Percentiles rank a stretch among this genome's conserved stretches.
phyloP scores from a whole-genome alignment of 805 yeast genomes.

The Kodamaea sagamina region DNA sequence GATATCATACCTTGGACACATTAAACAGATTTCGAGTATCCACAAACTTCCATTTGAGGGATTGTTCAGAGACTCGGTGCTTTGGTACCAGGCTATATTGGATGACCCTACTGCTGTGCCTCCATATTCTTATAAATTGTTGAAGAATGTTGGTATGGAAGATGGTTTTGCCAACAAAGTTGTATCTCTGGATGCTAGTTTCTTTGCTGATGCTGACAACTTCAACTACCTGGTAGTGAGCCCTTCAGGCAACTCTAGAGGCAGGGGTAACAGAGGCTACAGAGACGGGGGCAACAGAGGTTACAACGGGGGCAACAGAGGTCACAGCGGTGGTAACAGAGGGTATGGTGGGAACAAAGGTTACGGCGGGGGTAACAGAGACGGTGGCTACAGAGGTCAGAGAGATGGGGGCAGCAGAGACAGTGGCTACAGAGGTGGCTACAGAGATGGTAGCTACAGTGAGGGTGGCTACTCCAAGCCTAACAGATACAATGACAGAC shows the following conservation, averaged over 20 bases:
- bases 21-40: conserved; percentile 24
- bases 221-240: conserved; percentile 13
- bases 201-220: conserved; percentile 9
- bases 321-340: conserved; percentile 2
- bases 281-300: conserved; percentile 13
- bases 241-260: too few species aligned
- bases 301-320: conserved; percentile 16
- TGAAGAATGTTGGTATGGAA: conserved; percentile 10
- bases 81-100: conserved; percentile 23
- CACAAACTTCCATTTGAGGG: conserved; percentile 26
- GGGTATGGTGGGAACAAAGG: conserved; percentile 2
- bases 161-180: too few species aligned
- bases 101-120: conserved; percentile 15
- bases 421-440: conserved; percentile 15
- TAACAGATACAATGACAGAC: conserved; percentile 5
- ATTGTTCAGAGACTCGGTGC: conserved; percentile 33
- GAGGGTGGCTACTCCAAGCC: not conserved
- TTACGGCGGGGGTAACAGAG: conserved; percentile 14
- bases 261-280: conserved; percentile 1
- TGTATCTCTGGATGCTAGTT: too few species aligned
- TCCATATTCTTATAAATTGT: not conserved
- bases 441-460: conserved; percentile 12
- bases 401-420: conserved; percentile 12
- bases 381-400: conserved; percentile 16
- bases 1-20: conserved; percentile 29